These are phyloP conservation scores for Hanseniaspora clermontiae DNA, from an alignment of 805 yeast genomes.

Conservation along the genomic window DNA sequence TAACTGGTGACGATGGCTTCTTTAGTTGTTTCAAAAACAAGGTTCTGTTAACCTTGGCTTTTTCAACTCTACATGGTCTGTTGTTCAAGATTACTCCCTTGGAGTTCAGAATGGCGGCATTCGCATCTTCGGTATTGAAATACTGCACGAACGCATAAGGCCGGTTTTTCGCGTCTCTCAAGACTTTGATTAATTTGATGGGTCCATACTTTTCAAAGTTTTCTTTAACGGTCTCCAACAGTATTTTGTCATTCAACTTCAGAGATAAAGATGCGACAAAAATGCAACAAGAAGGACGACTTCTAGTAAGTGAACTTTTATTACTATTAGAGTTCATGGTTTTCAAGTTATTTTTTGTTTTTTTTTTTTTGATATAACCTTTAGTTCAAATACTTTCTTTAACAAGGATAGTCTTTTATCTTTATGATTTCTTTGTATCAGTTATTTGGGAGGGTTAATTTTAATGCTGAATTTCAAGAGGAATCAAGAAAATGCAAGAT, in stretches of 20 bases:
- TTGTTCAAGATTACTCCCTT: conserved; percentile 61
- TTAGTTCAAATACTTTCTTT: neutral
- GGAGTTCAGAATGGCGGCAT: conserved; percentile 51
- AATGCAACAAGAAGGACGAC: conserved; percentile 64
- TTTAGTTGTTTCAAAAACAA: conserved; percentile 40
- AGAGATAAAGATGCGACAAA: conserved; percentile 77
- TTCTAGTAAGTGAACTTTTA: neutral
- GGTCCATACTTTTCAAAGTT: conserved; percentile 64
- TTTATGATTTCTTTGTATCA: no score
- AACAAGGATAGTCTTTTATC: no score
- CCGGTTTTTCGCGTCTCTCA: conserved; percentile 66
- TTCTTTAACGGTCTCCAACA: conserved; percentile 52
- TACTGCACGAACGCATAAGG: conserved; percentile 93
- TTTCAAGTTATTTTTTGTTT: neutral
- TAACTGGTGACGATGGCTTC: neutral
- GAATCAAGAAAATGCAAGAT: neutral
- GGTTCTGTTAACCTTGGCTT: conserved; percentile 84
- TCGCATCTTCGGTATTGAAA: conserved; percentile 55
- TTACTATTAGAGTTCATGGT: neutral
- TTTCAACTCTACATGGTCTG: conserved; percentile 71
- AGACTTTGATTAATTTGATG: conserved; percentile 61
- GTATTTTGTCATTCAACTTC: conserved; percentile 51
- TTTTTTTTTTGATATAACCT: neutral
- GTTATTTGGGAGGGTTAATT: neutral
- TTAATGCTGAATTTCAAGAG: neutral